Evolutionary conservation across 352 stramenopile species (phyloP).

Genomic region (Phytophthora pluvialis): DNA sequence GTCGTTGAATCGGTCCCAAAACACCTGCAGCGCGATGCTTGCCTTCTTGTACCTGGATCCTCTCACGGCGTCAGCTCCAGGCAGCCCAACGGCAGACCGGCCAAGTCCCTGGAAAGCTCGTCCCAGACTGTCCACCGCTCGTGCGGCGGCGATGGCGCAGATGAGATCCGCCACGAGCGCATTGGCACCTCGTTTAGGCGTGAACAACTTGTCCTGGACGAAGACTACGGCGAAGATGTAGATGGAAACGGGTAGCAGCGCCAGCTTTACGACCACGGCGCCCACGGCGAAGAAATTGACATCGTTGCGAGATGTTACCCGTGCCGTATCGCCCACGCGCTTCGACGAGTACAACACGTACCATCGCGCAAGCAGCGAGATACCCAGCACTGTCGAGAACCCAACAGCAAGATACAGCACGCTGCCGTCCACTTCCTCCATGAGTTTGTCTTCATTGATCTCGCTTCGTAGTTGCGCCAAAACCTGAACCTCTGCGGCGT

Average conservation of each 20-base stretch:
- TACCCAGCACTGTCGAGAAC: slow-evolving; percentile 22
- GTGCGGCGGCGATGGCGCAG: slow-evolving; percentile 30
- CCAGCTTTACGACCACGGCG: slow-evolving; percentile 18
- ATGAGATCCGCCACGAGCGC: slow-evolving; percentile 33
- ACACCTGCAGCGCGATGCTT: slow-evolving; percentile 39
- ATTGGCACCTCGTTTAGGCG: slow-evolving; percentile 32
- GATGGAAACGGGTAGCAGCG: slow-evolving; percentile 25
- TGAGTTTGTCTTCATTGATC: slow-evolving; percentile 7
- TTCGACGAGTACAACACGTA: slow-evolving; percentile 33
- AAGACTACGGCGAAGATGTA: slow-evolving; percentile 33
- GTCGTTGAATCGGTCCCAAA: slow-evolving; percentile 44
- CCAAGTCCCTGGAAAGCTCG: slow-evolving; percentile 25
- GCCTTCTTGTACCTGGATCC: slow-evolving; percentile 29
- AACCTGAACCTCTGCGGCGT: slow-evolving; percentile 12
- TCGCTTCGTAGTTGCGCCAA: neutral
- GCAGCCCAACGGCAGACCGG: slow-evolving; percentile 17
- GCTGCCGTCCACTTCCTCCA: slow-evolving; percentile 22
- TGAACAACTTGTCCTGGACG: slow-evolving; percentile 21
- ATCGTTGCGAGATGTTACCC: slow-evolving; percentile 1
- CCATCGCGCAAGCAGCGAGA: slow-evolving; percentile 35
- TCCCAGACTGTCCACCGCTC: slow-evolving; percentile 32
- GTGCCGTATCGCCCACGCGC: neutral
- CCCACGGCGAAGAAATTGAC: slow-evolving; percentile 25
- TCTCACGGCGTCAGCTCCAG: slow-evolving; percentile 19
- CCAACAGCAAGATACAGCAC: slow-evolving; percentile 25